These are phyloP conservation scores for fission yeast (Schizosaccharomyces pombe) DNA, from an alignment of 805 yeast genomes.

Conservation along the genomic window DNA sequence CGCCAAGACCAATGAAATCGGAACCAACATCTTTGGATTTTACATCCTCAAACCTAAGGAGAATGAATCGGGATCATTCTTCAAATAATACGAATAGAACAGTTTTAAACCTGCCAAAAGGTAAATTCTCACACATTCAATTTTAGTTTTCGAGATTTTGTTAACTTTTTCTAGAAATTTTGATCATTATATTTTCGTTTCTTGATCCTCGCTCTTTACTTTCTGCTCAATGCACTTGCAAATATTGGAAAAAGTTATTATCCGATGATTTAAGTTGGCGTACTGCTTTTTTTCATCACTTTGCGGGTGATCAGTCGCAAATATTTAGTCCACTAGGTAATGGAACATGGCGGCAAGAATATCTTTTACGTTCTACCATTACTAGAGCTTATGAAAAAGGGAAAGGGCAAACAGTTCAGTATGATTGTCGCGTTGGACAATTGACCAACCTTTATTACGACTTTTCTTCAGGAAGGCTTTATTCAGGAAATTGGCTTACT, in stretches of 20 bases:
- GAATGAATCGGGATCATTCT: no score
- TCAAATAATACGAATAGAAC: no score
- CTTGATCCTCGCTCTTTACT: neutral
- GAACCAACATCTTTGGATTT: no score
- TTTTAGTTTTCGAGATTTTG: neutral
- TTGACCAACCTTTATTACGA: neutral
- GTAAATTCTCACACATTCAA: no score
- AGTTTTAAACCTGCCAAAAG: neutral
- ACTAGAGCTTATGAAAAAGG: neutral
- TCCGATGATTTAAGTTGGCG: constrained; percentile 1
- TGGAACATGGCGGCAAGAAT: constrained; percentile 3
- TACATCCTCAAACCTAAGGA: no score
- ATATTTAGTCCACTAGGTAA: neutral
- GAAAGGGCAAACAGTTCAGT: neutral
- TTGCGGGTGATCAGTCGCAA: neutral
- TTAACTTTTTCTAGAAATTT: neutral
- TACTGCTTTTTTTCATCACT: neutral
- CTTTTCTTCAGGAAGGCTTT: neutral
- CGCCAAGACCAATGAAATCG: no score
- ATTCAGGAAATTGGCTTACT: neutral
- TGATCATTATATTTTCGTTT: neutral
- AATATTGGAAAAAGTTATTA: neutral
- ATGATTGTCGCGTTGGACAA: neutral
- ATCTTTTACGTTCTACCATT: neutral
- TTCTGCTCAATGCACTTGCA: neutral